Conservation (phyloP, 1,139 yeast genomes). For the Kodamaea ohmeri region DNA sequence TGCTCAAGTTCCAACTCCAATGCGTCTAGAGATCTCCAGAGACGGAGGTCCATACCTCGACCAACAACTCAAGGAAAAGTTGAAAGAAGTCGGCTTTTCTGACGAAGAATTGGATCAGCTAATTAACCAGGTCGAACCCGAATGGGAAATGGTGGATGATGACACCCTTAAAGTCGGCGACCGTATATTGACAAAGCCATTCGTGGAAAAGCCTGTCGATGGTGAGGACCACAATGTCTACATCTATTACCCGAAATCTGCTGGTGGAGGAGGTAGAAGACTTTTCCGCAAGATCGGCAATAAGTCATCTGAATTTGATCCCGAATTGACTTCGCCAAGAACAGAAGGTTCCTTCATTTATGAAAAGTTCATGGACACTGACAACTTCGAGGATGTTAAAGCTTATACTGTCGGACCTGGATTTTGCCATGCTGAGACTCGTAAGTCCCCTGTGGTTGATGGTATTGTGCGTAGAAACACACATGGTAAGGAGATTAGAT, state of each 20-base stretch:
- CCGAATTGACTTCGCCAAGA: slow-evolving; percentile 69
- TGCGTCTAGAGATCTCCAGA: slow-evolving; percentile 80
- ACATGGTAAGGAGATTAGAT: slow-evolving; percentile 94
- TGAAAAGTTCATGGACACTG: slow-evolving; percentile 96
- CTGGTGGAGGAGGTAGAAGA: slow-evolving; percentile 97
- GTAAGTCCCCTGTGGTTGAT: slow-evolving; percentile 98
- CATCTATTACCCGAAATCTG: slow-evolving; percentile 81
- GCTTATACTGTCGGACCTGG: slow-evolving; percentile 93
- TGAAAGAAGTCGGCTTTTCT: slow-evolving; percentile 36
- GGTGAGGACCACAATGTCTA: slow-evolving; percentile 98
- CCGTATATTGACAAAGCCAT: slow-evolving; percentile 72
- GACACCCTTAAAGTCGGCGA: slow-evolving; percentile 86
- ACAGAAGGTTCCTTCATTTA: slow-evolving; percentile 90
- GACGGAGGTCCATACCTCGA: slow-evolving; percentile 96
- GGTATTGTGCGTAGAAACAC: slow-evolving; percentile 97
- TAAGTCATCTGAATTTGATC: slow-evolving; percentile 95
- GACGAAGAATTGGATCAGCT: slow-evolving; percentile 51
- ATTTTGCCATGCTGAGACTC: slow-evolving; percentile 95
- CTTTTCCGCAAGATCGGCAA: slow-evolving; percentile 95
- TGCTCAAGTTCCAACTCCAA: slow-evolving; percentile 85
- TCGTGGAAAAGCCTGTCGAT: slow-evolving; percentile 97
- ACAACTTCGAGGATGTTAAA: slow-evolving; percentile 96
- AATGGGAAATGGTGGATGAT: slow-evolving; percentile 85
- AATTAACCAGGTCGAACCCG: slow-evolving; percentile 71
- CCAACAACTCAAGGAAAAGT: slow-evolving; percentile 48